Percentiles rank a stretch among this genome's conserved stretches.
These are phyloP conservation scores for Anisogramma anomala DNA, from an alignment of 2,329 filamentous ascomycete genomes.

Conservation along the genomic window DNA sequence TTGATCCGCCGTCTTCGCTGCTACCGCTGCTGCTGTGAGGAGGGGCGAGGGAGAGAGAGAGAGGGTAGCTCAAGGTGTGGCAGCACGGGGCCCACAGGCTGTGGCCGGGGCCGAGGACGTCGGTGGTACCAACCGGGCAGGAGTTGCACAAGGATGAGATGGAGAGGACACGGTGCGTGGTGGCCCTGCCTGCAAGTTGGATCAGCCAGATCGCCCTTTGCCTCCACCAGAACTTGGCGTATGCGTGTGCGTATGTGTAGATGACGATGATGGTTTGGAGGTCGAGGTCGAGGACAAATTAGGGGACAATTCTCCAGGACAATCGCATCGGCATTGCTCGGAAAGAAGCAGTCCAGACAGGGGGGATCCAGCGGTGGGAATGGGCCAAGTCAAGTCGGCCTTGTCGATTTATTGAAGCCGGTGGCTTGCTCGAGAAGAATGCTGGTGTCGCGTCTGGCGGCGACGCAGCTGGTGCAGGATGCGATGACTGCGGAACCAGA, in stretches of 20 bases:
- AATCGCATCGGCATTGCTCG: constrained; percentile 13
- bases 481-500: too few species aligned
- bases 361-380: neutral
- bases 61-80: neutral
- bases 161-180: neutral
- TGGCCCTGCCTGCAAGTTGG: constrained; percentile 8
- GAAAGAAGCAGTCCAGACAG: neutral
- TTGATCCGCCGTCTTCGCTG: neutral
- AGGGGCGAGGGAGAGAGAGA: neutral
- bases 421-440: too few species aligned
- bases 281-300: constrained; percentile 4
- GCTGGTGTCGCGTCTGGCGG: too few species aligned
- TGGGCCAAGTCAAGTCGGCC: neutral
- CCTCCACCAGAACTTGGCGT: constrained; percentile 5
- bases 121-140: neutral
- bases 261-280: neutral
- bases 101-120: neutral
- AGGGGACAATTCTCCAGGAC: constrained; percentile 10
- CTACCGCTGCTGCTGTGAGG: neutral
- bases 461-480: too few species aligned
- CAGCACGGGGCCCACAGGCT: constrained; percentile 2
- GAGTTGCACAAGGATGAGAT: neutral
- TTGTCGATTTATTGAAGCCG: too few species aligned
- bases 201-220: neutral
- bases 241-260: constrained; percentile 1